Conservation (phyloP, 225 moss, liverwort and hornwort species). For the Pleurozium schreberi region DNA sequence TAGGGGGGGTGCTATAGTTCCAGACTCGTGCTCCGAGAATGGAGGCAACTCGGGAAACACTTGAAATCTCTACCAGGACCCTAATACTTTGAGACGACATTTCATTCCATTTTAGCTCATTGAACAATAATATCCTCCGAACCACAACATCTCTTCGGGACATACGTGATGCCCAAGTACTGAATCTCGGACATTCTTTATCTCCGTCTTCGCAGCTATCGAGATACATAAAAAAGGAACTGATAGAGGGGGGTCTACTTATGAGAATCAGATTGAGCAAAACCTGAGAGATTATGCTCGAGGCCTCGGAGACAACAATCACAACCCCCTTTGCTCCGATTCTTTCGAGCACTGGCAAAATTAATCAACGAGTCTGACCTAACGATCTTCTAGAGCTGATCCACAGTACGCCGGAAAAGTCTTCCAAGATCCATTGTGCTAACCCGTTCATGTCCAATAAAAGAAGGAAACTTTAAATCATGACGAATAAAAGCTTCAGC, state of each 20-base stretch:
- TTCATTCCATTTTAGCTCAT: not conserved
- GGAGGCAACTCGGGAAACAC: not conserved
- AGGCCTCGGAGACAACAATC: not conserved
- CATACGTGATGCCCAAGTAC: not conserved
- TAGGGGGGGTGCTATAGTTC: not conserved
- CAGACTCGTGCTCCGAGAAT: not conserved
- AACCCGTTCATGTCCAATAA: not conserved
- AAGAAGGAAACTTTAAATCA: not conserved
- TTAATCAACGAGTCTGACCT: not conserved
- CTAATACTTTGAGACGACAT: not conserved
- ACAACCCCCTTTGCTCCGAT: not conserved
- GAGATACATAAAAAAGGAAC: not conserved
- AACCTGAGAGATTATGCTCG: not conserved
- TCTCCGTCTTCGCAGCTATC: not conserved
- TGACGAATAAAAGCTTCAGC: not conserved
- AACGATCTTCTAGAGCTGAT: not conserved
- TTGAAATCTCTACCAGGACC: not conserved
- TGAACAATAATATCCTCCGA: not conserved
- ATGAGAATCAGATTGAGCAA: not conserved
- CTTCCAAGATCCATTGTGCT: not conserved
- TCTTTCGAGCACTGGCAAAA: not conserved
- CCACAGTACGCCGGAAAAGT: not conserved
- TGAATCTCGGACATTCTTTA: not conserved
- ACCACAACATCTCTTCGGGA: constrained; percentile 4
- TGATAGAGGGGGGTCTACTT: not conserved